A percentile compares a stretch with the other conserved stretches of the same genome.
Evolutionary conservation across 441 rosid genomes (phyloP).

Genomic region (Eutrema salsugineum): DNA sequence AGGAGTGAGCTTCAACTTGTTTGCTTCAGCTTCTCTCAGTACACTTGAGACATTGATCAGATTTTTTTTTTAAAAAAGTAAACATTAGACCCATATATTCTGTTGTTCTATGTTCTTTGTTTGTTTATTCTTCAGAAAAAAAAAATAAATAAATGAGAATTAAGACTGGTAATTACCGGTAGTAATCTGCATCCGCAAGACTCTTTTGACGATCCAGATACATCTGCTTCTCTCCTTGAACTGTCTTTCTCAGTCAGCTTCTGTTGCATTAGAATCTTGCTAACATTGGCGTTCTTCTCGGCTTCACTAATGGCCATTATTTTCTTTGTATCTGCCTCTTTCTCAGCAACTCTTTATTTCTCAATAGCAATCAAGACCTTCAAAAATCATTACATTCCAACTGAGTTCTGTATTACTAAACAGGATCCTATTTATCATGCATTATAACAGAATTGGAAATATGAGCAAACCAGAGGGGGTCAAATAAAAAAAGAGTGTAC

Average conservation of each 20-base stretch:
- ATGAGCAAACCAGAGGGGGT: neutral
- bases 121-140: neutral
- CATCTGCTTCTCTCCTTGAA: slow-evolving; percentile 72
- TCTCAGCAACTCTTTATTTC: slow-evolving; percentile 78
- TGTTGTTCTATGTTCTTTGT: neutral
- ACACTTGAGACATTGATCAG: slow-evolving; percentile 36
- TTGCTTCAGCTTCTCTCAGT: slow-evolving; percentile 87
- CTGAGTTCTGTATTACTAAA: neutral
- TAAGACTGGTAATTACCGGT: slow-evolving; percentile 44
- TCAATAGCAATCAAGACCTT: slow-evolving; percentile 86
- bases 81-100: neutral
- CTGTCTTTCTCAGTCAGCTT: slow-evolving; percentile 85
- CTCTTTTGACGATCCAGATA: slow-evolving; percentile 74
- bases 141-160: neutral
- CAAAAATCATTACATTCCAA: neutral
- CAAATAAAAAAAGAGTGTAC: slow-evolving; percentile 37
- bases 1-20: slow-evolving; percentile 83
- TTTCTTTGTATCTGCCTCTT: slow-evolving; percentile 79
- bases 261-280: slow-evolving; percentile 84
- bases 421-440: neutral
- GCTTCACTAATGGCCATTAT: slow-evolving; percentile 94
- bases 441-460: neutral
- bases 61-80: no score
- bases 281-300: slow-evolving; percentile 75
- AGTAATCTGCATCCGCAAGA: slow-evolving; percentile 37